Evolutionary conservation across 306 rosid species (phyloP).

Genomic region (Vigna nakashimae): DNA sequence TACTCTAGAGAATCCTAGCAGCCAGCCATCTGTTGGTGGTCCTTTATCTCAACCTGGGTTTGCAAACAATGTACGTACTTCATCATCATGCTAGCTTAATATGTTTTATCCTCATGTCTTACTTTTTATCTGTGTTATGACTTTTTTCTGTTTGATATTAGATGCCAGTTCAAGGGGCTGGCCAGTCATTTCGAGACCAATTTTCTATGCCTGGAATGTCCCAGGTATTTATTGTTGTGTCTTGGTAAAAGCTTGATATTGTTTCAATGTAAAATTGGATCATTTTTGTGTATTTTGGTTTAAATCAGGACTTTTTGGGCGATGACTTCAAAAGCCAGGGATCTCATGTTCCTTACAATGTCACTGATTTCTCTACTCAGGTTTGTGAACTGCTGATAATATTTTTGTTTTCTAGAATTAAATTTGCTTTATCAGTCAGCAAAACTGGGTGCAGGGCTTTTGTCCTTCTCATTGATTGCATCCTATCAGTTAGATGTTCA

Average conservation of each 20-base stretch:
- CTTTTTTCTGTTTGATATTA: constrained; percentile 47
- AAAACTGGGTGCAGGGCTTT: neutral
- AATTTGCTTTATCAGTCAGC: neutral
- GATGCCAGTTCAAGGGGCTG: constrained; percentile 89
- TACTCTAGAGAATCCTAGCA: constrained; percentile 85
- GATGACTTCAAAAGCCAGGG: constrained; percentile 99
- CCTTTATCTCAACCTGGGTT: constrained; percentile 98
- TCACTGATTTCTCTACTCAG: constrained; percentile 93
- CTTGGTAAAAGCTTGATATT: constrained; percentile 7
- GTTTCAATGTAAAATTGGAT: constrained; percentile 34
- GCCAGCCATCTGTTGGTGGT: constrained; percentile 97
- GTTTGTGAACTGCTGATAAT: constrained; percentile 48
- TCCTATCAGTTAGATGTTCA: neutral
- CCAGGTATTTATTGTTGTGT: constrained; percentile 63
- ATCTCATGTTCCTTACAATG: constrained; percentile 97
- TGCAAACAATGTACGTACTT: constrained; percentile 76
- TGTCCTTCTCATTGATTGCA: constrained; percentile 17
- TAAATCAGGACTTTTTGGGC: constrained; percentile 88
- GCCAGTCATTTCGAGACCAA: constrained; percentile 90
- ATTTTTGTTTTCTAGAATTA: constrained; percentile 12
- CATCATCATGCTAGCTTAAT: neutral
- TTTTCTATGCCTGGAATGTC: constrained; percentile 94
- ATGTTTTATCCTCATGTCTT: constrained; percentile 18
- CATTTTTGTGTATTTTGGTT: constrained; percentile 40
- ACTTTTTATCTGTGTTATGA: constrained; percentile 5